Conservation (phyloP, 2,329 filamentous ascomycete genomes). For the Epichloe brachyelytri region DNA sequence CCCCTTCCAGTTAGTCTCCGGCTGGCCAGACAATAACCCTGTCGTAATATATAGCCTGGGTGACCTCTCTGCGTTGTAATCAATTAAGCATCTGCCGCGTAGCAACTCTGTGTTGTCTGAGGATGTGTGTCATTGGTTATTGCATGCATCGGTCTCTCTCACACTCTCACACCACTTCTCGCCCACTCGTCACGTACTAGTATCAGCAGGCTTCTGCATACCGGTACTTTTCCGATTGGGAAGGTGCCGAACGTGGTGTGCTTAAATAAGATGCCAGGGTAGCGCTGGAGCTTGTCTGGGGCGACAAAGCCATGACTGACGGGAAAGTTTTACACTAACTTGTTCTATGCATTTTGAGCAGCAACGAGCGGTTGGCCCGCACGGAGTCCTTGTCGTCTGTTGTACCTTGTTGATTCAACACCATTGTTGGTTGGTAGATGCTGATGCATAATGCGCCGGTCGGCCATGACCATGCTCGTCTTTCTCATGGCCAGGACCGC, state of each 20-base stretch:
- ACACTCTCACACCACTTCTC: too few species aligned
- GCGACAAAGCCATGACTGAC: too few species aligned
- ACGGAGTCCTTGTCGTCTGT: too few species aligned
- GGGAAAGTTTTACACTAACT: too few species aligned
- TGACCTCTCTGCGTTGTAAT: not conserved
- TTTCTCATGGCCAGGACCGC: not conserved
- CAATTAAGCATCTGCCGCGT: not conserved
- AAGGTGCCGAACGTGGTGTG: slow-evolving; percentile 5
- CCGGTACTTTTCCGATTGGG: slow-evolving; percentile 4
- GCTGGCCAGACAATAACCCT: not conserved
- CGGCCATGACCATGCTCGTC: not conserved
- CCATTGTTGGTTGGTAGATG: not conserved
- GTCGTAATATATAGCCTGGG: not conserved
- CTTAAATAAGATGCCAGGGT: too few species aligned
- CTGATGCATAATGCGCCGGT: not conserved
- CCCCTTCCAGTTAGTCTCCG: not conserved
- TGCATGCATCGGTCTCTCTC: too few species aligned
- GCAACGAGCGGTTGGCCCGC: too few species aligned
- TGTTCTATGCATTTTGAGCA: too few species aligned
- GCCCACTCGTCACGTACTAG: not conserved
- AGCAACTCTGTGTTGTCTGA: not conserved
- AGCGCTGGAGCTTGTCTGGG: too few species aligned
- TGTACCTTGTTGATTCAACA: not conserved
- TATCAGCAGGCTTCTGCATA: not conserved
- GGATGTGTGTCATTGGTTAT: too few species aligned